A percentile compares a stretch with the other conserved stretches of the same genome.
Evolutionary conservation across 2,329 filamentous ascomycete genomes (phyloP).

Genomic region (Dothistroma pini): DNA sequence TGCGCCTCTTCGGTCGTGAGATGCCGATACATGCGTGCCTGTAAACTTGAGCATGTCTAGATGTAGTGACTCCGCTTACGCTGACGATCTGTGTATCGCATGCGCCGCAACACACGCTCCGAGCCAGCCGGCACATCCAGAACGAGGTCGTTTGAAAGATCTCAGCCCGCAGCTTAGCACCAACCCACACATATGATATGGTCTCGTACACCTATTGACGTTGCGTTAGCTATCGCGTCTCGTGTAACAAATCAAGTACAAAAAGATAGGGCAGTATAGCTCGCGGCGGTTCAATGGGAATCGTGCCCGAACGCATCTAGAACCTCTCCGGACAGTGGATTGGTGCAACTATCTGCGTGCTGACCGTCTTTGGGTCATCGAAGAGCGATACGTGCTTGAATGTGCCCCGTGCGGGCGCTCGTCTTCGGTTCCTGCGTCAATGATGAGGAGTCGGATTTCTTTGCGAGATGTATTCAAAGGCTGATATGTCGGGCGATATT

Average conservation of each 20-base stretch:
- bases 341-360: no score
- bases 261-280: no score
- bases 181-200: not conserved
- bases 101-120: not conserved
- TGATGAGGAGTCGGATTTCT: not conserved
- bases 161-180: not conserved
- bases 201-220: not conserved
- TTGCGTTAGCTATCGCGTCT: no score
- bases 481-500: not conserved
- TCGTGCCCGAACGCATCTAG: no score
- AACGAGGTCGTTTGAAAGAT: not conserved
- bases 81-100: not conserved
- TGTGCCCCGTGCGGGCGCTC: not conserved
- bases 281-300: no score
- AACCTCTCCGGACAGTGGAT: no score
- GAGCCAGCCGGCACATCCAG: not conserved
- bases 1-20: no score
- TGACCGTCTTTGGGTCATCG: not conserved
- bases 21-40: no score
- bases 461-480: not conserved
- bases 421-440: not conserved
- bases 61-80: not conserved
- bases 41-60: no score
- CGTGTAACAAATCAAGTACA: no score
- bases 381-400: not conserved